These are phyloP conservation scores for Moesziomyces sp. DNA, from an alignment of 1,284 basidiomycete species.

Conservation along the genomic window DNA sequence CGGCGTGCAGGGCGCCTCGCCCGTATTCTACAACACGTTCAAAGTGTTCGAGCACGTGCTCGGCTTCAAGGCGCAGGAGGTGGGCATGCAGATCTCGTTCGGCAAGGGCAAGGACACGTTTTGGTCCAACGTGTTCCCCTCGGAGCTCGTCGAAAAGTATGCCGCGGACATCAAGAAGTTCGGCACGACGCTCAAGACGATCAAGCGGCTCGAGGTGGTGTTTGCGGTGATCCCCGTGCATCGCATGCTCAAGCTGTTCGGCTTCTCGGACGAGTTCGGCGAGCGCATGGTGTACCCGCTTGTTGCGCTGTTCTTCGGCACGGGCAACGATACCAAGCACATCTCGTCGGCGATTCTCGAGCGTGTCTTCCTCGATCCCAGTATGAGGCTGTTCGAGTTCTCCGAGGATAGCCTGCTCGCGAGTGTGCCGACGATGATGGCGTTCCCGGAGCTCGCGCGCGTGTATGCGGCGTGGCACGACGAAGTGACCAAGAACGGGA, in stretches of 20 bases:
- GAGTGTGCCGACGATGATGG: constrained; percentile 69
- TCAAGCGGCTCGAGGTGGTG: constrained; percentile 60
- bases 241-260: constrained; percentile 57
- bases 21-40: constrained; percentile 63
- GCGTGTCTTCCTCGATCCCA: constrained; percentile 74
- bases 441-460: constrained; percentile 70
- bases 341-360: constrained; percentile 74
- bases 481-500: constrained; percentile 70
- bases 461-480: constrained; percentile 72
- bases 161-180: constrained; percentile 60
- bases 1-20: constrained; percentile 59
- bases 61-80: constrained; percentile 55
- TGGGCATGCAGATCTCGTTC: constrained; percentile 63
- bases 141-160: constrained; percentile 57
- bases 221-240: constrained; percentile 62
- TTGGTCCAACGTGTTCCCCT: constrained; percentile 63
- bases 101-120: constrained; percentile 60
- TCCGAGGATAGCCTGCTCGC: constrained; percentile 67
- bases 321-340: constrained; percentile 75
- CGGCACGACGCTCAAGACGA: constrained; percentile 56
- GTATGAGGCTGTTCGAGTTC: constrained; percentile 70
- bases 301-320: constrained; percentile 74
- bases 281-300: constrained; percentile 74
- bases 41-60: constrained; percentile 59
- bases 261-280: constrained; percentile 70